Conservation (phyloP, 148 eudicot genomes). For the Dysphania ambrosioides region DNA sequence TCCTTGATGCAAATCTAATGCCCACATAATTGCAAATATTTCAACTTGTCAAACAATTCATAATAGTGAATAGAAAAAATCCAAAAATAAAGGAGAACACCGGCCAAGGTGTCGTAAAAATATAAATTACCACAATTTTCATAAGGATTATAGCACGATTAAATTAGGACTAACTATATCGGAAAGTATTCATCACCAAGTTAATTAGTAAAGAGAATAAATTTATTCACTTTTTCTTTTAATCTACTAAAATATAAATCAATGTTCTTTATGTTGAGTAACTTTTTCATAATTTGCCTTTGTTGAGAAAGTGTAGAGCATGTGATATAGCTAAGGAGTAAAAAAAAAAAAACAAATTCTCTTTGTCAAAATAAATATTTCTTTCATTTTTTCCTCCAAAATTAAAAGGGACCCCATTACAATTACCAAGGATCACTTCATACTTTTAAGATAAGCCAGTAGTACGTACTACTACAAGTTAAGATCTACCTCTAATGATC, state of each 20-base stretch:
- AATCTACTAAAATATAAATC: constrained; percentile 5
- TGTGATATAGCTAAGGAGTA: constrained; percentile 41
- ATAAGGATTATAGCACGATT: not conserved
- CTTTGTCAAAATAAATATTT: constrained; percentile 18
- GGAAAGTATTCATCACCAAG: not conserved
- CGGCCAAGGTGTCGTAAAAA: not conserved
- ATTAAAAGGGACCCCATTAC: constrained; percentile 40
- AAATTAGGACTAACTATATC: not conserved
- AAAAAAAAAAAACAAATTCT: not conserved
- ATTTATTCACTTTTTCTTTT: constrained; percentile 22
- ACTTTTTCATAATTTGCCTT: constrained; percentile 33
- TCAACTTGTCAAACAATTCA: no score
- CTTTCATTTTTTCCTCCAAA: constrained; percentile 8
- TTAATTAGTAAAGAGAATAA: constrained; percentile 21
- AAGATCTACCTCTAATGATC: constrained; percentile 16
- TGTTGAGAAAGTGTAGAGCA: constrained; percentile 53
- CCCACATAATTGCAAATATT: no score
- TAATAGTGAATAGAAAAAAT: no score
- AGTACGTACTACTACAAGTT: not conserved
- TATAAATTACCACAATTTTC: not conserved
- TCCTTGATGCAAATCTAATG: no score
- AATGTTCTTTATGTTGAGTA: constrained; percentile 31
- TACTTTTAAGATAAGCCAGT: constrained; percentile 15
- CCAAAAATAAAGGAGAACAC: no score
- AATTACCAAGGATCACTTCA: constrained; percentile 41